phyloP scores from a whole-genome alignment of 805 yeast species.

The Kodamaea kakaduensis region DNA sequence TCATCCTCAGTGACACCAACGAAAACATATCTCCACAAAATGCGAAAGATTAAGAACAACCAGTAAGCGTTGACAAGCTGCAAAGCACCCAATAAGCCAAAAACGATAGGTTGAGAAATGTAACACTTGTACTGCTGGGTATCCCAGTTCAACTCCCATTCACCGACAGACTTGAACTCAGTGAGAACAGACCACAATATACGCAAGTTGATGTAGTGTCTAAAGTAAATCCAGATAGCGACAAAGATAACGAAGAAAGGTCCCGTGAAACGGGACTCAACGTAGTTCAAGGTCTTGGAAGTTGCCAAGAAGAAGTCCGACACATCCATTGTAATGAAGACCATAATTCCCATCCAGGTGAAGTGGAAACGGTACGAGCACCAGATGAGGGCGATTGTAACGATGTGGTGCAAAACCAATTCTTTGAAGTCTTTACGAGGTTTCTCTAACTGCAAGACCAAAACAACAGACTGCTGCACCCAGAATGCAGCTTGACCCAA shows the following conservation, averaged over 20 bases:
- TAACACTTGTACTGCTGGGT: constrained; percentile 95
- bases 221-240: constrained; percentile 75
- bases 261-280: constrained; percentile 61
- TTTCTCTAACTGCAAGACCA: constrained; percentile 81
- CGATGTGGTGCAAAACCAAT: constrained; percentile 86
- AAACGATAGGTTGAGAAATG: constrained; percentile 90
- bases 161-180: constrained; percentile 83
- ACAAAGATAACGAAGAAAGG: constrained; percentile 70
- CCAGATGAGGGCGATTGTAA: constrained; percentile 84
- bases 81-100: constrained; percentile 68
- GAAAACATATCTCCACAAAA: constrained; percentile 60
- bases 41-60: constrained; percentile 78
- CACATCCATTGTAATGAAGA: constrained; percentile 93
- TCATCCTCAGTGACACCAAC: constrained; percentile 70
- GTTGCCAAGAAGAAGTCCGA: constrained; percentile 84
- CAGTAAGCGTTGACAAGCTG: constrained; percentile 87
- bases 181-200: constrained; percentile 83
- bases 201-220: constrained; percentile 79
- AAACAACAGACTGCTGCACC: constrained; percentile 90
- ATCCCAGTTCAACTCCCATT: constrained; percentile 73
- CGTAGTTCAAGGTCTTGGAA: constrained; percentile 83
- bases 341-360: constrained; percentile 90
- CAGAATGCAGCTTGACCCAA: constrained; percentile 94
- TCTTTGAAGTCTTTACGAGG: constrained; percentile 94
- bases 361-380: constrained; percentile 90